Base-by-base conservation (phyloP, 306 rosid genomes). In the Dryas octopetala region DNA sequence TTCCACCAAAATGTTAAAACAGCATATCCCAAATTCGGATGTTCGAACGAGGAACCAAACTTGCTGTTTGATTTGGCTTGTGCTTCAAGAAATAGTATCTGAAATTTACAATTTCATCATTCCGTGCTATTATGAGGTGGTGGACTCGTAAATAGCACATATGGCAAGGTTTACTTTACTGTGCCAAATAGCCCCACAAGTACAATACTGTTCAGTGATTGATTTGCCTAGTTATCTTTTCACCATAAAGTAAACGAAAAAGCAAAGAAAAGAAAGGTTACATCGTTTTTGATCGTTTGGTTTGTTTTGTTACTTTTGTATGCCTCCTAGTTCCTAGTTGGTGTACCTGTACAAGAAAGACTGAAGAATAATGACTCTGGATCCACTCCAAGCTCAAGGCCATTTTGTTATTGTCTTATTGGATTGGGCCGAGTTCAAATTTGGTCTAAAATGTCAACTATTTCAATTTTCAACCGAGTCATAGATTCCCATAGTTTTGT, bases 1-100 rank as follows among this genome's bases (percentile, higher is more conserved):
- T 54, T 67, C 60, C 12, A 76, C 59, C 12, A 47, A 76, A 76
- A 68, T 46, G 14, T 52, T 1, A 65, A 44, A 74, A 32, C 78
- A 66, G 71, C 51, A 54, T 17, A 17, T 55, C 41, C 65, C 48
- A 57, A 19, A 57, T 45, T 70, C 12, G 16, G 52, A 41, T 41
- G 63, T 53, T 54, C 51, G 64, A 41, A 70, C 6, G 50, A 70
- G 51, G 23, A 40, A 4, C n/a, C 60, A 32, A 51, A 40, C 3
- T 48, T 28, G 19, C 65, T 71, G 75, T 41, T 17, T 41, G 17
- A 19, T 54, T 54, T 46, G n/a, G 6, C 16, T 11, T 45, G 52
- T 10, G 16, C 17, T 17, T 15, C 70, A 66, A 19, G 40, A 46
- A 46, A 10, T 17, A 43, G 40, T 26, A 6, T 4, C 59, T 28